Conservation (phyloP, 2,329 filamentous ascomycete species). For the Lasiodiplodia theobromae region DNA sequence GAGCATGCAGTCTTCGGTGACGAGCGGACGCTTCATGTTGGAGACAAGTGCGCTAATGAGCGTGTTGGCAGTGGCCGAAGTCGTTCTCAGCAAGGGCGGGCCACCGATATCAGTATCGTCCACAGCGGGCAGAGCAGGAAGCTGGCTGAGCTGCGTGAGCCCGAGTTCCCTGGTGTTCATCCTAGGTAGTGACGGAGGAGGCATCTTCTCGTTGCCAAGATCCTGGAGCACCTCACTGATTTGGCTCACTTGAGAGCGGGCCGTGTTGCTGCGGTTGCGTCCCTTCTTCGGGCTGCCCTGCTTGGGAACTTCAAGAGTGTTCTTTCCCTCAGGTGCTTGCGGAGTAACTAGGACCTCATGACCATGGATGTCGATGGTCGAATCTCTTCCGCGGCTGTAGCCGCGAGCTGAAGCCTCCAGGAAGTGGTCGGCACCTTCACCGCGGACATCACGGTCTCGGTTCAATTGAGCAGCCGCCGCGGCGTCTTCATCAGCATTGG, state of each 20-base stretch:
- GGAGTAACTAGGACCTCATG: slow-evolving; percentile 75
- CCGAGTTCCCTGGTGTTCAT: slow-evolving; percentile 72
- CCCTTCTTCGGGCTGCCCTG: slow-evolving; percentile 49
- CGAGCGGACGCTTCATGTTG: slow-evolving; percentile 75
- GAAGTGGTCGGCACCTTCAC: slow-evolving; percentile 79
- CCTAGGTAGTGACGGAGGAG: slow-evolving; percentile 66
- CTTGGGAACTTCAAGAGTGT: slow-evolving; percentile 55
- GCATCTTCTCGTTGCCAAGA: slow-evolving; percentile 58
- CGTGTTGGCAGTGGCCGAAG: slow-evolving; percentile 55
- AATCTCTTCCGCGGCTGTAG: slow-evolving; percentile 72
- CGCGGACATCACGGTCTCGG: slow-evolving; percentile 78
- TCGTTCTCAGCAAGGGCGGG: slow-evolving; percentile 66
- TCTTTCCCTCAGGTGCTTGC: slow-evolving; percentile 69
- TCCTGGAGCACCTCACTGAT: slow-evolving; percentile 40
- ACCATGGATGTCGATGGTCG: slow-evolving; percentile 67
- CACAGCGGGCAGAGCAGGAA: slow-evolving; percentile 71
- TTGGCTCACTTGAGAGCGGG: slow-evolving; percentile 40
- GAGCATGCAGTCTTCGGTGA: slow-evolving; percentile 92
- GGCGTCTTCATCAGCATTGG: slow-evolving; percentile 57
- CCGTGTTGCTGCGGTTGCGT: slow-evolving; percentile 43
- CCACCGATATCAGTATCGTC: slow-evolving; percentile 87
- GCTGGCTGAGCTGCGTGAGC: slow-evolving; percentile 71
- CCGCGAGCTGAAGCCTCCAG: slow-evolving; percentile 56
- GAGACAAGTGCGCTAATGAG: slow-evolving; percentile 59
- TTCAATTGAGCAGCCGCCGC: slow-evolving; percentile 57